Percentiles rank a stretch among this genome's conserved stretches.
Conservation (phyloP, 805 yeast species). For the Wickerhamomyces ciferrii region DNA sequence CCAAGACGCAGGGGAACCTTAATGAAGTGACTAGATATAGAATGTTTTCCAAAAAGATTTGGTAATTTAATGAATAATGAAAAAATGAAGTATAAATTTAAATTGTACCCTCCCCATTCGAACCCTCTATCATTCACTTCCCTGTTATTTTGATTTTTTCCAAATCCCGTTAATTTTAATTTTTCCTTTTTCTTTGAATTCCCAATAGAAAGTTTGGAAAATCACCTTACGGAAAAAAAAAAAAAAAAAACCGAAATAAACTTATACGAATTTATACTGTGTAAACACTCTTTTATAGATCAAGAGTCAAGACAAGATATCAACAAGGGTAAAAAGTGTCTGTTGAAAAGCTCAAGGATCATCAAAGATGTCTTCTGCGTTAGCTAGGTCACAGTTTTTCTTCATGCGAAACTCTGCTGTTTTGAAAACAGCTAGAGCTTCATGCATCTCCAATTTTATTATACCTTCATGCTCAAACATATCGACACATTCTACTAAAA, state of each 20-base stretch:
- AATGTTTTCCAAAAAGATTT: constrained; percentile 72
- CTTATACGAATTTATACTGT: not conserved
- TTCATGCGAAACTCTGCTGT: constrained; percentile 51
- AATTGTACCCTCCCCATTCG: too few relatives aligned
- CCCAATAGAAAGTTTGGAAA: not conserved
- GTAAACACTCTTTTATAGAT: not conserved
- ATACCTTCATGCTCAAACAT: constrained; percentile 5
- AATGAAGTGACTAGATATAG: constrained; percentile 55
- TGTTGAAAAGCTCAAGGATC: not conserved
- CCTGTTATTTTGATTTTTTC: too few relatives aligned
- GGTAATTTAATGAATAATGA: too few relatives aligned
- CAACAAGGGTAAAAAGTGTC: not conserved
- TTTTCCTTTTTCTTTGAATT: not conserved
- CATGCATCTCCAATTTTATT: constrained; percentile 15
- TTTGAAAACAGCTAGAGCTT: constrained; percentile 24
- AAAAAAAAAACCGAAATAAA: not conserved
- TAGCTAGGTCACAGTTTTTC: constrained; percentile 52
- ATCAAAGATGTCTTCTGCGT: constrained; percentile 11
- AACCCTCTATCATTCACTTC: too few relatives aligned
- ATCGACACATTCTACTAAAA: not conserved
- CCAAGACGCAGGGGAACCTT: constrained; percentile 32
- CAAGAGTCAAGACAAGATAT: too few relatives aligned
- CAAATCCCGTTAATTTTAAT: not conserved
- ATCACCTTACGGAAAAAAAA: not conserved
- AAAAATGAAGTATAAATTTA: too few relatives aligned